Percentiles rank a stretch among this genome's conserved stretches.
Conservation (phyloP, 2,329 filamentous ascomycete species). For the Neurospora sp. region DNA sequence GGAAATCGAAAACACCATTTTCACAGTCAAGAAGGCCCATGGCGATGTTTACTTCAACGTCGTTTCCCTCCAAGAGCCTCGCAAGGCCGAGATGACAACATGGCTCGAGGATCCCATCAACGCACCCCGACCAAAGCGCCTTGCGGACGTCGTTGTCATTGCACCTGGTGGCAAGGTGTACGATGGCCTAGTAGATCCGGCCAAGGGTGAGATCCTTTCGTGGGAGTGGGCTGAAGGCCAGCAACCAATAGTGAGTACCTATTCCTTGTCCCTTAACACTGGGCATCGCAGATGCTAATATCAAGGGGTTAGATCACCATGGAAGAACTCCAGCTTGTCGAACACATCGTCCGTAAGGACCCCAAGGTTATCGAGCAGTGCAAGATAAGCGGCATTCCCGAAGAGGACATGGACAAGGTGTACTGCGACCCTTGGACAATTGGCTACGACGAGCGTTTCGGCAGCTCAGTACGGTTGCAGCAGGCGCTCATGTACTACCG, state of each 20-base stretch:
- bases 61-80: constrained; percentile 74
- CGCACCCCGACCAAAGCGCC: constrained; percentile 53
- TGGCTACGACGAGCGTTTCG: constrained; percentile 85
- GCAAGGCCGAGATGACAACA: constrained; percentile 71
- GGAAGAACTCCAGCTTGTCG: constrained; percentile 78
- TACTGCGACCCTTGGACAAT: constrained; percentile 97
- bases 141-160: constrained; percentile 79
- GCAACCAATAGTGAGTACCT: constrained; percentile 62
- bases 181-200: constrained; percentile 71
- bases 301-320: constrained; percentile 61
- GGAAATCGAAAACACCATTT: constrained; percentile 66
- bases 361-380: constrained; percentile 88
- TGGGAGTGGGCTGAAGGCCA: constrained; percentile 71
- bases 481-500: constrained; percentile 96
- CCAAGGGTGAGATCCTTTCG: constrained; percentile 52
- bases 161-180: constrained; percentile 69
- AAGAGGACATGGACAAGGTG: constrained; percentile 85
- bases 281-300: not conserved
- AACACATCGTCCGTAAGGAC: constrained; percentile 65
- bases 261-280: not conserved
- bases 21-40: constrained; percentile 59
- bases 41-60: constrained; percentile 75
- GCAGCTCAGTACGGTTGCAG: constrained; percentile 68
- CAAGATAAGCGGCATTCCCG: constrained; percentile 67
- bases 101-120: constrained; percentile 62